Evolutionary conservation across 306 rosid species (phyloP), one percentile per base, ranked within the genome.

Genomic region (Hippophae gyantsensis): DNA sequence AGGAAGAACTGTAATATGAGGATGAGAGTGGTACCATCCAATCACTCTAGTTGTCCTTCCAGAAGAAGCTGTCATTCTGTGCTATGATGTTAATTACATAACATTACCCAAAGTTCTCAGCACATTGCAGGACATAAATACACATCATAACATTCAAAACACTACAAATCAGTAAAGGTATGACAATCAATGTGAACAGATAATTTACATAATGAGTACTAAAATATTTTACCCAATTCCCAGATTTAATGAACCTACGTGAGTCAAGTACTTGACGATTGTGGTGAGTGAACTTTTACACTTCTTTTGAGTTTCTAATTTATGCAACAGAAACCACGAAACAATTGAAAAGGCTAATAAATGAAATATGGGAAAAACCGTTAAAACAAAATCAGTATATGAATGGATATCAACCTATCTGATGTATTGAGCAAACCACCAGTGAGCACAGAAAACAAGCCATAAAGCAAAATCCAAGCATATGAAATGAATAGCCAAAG

Each of bases 21-120:
- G 99, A 71, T 93, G 99, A 10, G 99, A 93, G 69, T 93, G 99
- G 79, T 93, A 93, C 99, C 99, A 93, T 52, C 99, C 99, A 61
- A 93, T 93, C 55, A 93, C 99, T 65, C 99, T 80, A 4, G 99
- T 93, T 23, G 89, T 86, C 72, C 84, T 84, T 59, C 99, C 97
- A 2, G 89, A 68, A 43, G 64, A 62, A 6, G 43, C 5, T 51
- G 87, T 86, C 95, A 93, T 88, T 75, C 82, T 81, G 82, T 88
- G 82, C 58, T 68, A 69, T 59, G 26, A 70, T 68, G 89, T 85
- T 79, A 88, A 85, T 65, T 66, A 72, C 62, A 71, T 53, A 78
- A 76, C 63, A 73, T 40, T 11, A 43, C 52, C 12, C 71, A 61
- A 32, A 48, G 56, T 40, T 26, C 43, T 42, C 47, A 46, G 42